Evolutionary conservation across 768 basidiomycete species (phyloP), one percentile per base, ranked within the genome.

Genomic region (Gymnopilus dilepis): DNA sequence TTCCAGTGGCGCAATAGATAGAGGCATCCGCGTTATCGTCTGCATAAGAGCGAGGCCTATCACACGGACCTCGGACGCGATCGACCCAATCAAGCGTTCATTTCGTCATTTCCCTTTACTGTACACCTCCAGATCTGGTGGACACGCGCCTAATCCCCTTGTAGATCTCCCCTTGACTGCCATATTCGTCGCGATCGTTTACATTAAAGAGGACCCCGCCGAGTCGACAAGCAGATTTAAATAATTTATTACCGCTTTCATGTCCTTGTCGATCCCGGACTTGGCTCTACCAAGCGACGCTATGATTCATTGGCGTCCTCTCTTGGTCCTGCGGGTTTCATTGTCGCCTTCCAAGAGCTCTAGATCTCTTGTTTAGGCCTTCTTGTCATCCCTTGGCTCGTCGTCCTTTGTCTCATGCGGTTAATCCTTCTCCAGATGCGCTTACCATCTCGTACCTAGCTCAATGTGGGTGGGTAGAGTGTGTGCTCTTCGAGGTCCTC

Each of bases 71-170:
- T 37, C 34, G 34, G 34, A 15, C 34, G 26, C 45, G 45, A 47
- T 50, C 47, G 47, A 31, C n/a, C n/a, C 34, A n/a, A 50, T 50
- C 47, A n/a, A 30, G 28, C 47, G 17, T 47, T 47, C 47, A 50
- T 50, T 50, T 31, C 47, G 47, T 50, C 47, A 50, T 50, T 50
- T 19, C 6, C 30, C 30, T 50, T 50, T 50, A 50, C 47, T 37
- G 34, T 37, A 50, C 47, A 31, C n/a, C n/a, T n/a, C n/a, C n/a
- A n/a, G n/a, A n/a, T n/a, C n/a, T n/a, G n/a, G n/a, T n/a, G n/a
- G n/a, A n/a, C n/a, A n/a, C n/a, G n/a, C n/a, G n/a, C n/a, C n/a
- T n/a, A n/a, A n/a, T n/a, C n/a, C n/a, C n/a, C n/a, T n/a, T n/a
- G n/a, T n/a, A n/a, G n/a, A n/a, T n/a, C n/a, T 12, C 22, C 45